Evolutionary conservation across 2,329 filamentous ascomycete genomes (phyloP), one percentile per base, ranked within the genome.

Genomic region (Nigrospora oryzae): DNA sequence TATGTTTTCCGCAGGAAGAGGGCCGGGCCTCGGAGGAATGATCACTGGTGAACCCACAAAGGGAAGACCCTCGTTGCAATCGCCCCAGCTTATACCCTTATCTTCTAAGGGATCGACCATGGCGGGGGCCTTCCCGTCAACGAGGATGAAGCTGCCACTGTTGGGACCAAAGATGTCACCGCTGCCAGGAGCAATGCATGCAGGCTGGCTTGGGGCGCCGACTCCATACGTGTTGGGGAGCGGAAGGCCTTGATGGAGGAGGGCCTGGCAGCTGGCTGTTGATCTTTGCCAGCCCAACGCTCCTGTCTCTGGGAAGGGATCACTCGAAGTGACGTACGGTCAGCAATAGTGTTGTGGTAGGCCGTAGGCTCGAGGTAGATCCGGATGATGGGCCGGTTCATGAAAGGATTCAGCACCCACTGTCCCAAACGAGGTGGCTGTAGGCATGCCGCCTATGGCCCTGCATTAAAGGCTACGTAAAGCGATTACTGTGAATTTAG

Each of bases 211-310:
- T 10, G 62, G 62, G 46, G 89, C 84, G 2, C 84, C 86, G 33
- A 85, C 65, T 15, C 71, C 83, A 47, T 71, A 77, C 62, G 74
- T 71, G 55, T 78, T 74, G 42, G 66, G 69, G 32, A 88, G 67
- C 5, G 71, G 75, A 50, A 87, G 77, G 41, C 83, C 84, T 61
- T 77, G 71, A 48, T 68, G 63, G 11, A 79, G 77, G 23, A 85
- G 66, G 14, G 43, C 37, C 32, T 40, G 31, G 43, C 43, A 45
- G 23, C 40, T 38, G 32, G 37, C 43, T 44, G 16, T 14, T 1
- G 2, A 5, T 3, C 4, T 40, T 5, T 11, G 38, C 32, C 19
- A 40, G 23, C n/a, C 32, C 19, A 40, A 31, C n/a, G 12, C 11
- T 28, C 36, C 17, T 37, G 23, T n/a, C 19, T 23, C 17, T 6